phyloP scores from a whole-genome alignment of 2,329 filamentous ascomycete species.

The Fusarium buharicum region DNA sequence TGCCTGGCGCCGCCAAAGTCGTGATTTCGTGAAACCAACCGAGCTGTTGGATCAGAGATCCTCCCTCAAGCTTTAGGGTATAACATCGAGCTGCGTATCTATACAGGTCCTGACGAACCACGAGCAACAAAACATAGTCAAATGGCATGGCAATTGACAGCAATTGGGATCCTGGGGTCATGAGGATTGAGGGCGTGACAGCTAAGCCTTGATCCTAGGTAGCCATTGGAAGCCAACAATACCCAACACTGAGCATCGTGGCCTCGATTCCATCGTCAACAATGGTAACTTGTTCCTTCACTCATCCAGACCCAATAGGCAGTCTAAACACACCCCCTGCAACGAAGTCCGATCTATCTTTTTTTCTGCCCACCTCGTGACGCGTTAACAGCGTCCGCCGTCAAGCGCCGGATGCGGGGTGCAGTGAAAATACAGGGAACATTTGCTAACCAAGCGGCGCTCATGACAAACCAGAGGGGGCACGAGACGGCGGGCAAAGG shows the following conservation, averaged over 20 bases:
- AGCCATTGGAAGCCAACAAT: constrained; percentile 13
- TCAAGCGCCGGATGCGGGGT: constrained; percentile 46
- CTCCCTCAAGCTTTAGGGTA: constrained; percentile 12
- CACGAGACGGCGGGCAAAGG: constrained; percentile 35
- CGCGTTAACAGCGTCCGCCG: constrained; percentile 38
- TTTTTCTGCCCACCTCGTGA: constrained; percentile 44
- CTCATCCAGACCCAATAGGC: background rate
- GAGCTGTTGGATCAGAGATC: constrained; percentile 12
- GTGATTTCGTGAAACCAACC: background rate
- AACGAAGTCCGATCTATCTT: constrained; percentile 21
- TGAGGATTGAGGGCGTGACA: constrained; percentile 14
- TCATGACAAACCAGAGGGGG: constrained; percentile 44
- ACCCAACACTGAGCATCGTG: constrained; percentile 21
- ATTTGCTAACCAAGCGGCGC: constrained; percentile 43
- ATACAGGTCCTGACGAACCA: constrained; percentile 5
- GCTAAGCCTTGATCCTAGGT: constrained; percentile 4
- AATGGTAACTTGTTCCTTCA: constrained; percentile 23
- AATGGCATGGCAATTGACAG: constrained; percentile 1
- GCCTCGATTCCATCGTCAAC: constrained; percentile 16
- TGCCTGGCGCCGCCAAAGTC: background rate
- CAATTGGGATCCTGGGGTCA: constrained; percentile 12
- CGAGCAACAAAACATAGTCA: background rate
- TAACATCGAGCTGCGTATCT: background rate
- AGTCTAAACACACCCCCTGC: constrained; percentile 28
- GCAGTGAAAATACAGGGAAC: constrained; percentile 36